Evolutionary conservation across 495 filamentous ascomycete species (phyloP).

Genomic region (Terfezia claveryi): DNA sequence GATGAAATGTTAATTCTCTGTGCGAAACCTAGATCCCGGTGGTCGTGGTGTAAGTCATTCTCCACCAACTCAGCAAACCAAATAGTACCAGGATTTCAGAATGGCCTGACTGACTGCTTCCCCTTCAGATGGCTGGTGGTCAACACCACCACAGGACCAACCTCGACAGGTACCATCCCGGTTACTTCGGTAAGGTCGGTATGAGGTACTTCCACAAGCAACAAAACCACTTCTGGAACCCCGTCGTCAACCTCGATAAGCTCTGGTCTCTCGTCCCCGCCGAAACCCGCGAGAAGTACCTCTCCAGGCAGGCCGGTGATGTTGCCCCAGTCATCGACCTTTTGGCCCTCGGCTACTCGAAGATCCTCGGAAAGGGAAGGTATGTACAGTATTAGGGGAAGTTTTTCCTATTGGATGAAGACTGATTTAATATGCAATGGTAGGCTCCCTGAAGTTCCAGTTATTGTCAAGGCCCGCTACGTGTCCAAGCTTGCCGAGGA

Average conservation of each 20-base stretch:
- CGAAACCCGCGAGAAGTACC: slow-evolving; percentile 48
- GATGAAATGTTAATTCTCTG: not conserved
- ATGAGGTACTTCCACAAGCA: slow-evolving; percentile 92
- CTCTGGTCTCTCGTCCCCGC: slow-evolving; percentile 57
- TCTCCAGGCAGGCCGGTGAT: slow-evolving; percentile 41
- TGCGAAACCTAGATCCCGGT: slow-evolving; percentile 13
- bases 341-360: slow-evolving; percentile 73
- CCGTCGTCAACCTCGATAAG: slow-evolving; percentile 78
- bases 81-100: slow-evolving; percentile 33
- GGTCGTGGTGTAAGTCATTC: slow-evolving; percentile 13
- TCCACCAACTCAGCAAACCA: too few species aligned
- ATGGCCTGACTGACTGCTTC: slow-evolving; percentile 11
- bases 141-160: slow-evolving; percentile 90
- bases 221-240: slow-evolving; percentile 80
- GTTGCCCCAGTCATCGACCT: slow-evolving; percentile 84
- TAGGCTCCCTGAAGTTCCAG: slow-evolving; percentile 57
- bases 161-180: slow-evolving; percentile 83
- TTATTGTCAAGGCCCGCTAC: slow-evolving; percentile 74
- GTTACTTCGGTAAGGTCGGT: slow-evolving; percentile 97
- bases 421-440: not conserved
- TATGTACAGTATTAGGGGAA: not conserved
- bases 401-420: not conserved
- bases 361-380: slow-evolving; percentile 72
- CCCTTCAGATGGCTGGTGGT: slow-evolving; percentile 57
- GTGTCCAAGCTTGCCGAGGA: slow-evolving; percentile 73